Conservation (phyloP, 805 yeast species). For the Starmerella bombicola region DNA sequence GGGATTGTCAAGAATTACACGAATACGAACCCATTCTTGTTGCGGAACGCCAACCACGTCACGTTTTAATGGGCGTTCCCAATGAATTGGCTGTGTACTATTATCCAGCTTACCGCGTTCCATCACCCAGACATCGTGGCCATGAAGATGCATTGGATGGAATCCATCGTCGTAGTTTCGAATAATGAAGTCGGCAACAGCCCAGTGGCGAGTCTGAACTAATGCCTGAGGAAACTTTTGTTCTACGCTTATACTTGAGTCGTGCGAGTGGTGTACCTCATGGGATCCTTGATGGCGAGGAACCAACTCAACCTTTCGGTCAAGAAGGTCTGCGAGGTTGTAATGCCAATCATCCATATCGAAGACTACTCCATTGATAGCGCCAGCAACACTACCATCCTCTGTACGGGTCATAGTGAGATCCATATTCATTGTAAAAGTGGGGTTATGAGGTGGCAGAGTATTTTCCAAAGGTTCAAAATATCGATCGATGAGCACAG, state of each 20-base stretch:
- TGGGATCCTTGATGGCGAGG: not conserved
- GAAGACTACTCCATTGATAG: constrained; percentile 2
- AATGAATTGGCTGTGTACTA: constrained; percentile 24
- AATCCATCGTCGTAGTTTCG: constrained; percentile 75
- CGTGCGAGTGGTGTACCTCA: not conserved
- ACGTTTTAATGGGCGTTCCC: constrained; percentile 48
- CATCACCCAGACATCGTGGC: constrained; percentile 69
- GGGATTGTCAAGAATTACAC: constrained; percentile 77
- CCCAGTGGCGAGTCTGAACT: not conserved
- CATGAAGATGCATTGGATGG: constrained; percentile 93
- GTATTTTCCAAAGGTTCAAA: constrained; percentile 1
- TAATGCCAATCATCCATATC: not conserved
- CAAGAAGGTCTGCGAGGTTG: not conserved
- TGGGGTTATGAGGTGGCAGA: not conserved
- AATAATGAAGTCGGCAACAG: constrained; percentile 57
- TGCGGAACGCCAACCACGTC: constrained; percentile 61
- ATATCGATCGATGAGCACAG: constrained; percentile 6
- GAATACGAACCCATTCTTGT: constrained; percentile 50
- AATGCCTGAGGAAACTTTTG: not conserved
- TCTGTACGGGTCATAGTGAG: constrained; percentile 8
- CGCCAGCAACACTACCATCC: constrained; percentile 9
- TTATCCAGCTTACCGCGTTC: constrained; percentile 44
- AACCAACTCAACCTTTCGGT: not conserved
- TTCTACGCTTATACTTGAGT: not conserved
- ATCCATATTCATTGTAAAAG: not conserved